phyloP scores from a whole-genome alignment of 106 monocot species.

The Allium cepa region DNA sequence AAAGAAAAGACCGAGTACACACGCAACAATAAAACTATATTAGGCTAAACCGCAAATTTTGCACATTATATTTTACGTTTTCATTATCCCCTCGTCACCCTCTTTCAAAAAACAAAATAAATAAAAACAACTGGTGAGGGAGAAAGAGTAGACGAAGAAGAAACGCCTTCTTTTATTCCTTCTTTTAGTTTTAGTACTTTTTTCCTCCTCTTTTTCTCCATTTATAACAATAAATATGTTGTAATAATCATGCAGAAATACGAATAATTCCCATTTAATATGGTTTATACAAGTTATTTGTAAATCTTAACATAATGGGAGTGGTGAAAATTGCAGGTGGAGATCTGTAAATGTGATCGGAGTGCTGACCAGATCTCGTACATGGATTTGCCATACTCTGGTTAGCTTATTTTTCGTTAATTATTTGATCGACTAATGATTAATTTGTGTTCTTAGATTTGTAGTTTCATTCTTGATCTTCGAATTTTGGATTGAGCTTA shows the following conservation, averaged over 20 bases:
- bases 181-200: not conserved
- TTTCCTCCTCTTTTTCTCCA: not conserved
- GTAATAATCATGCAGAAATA: not conserved
- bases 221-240: not conserved
- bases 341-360: slow-evolving; percentile 3
- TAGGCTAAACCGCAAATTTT: not conserved
- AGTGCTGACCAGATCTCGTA: slow-evolving; percentile 7
- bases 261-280: not conserved
- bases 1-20: too few relatives aligned
- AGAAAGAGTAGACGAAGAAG: not conserved
- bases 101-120: not conserved
- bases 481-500: not conserved
- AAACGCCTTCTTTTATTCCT: not conserved
- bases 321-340: not conserved
- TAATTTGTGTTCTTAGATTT: not conserved
- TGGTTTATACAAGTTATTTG: not conserved
- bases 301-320: not conserved
- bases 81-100: not conserved
- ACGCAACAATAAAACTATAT: too few relatives aligned
- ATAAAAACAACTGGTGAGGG: not conserved
- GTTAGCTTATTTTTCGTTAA: not conserved
- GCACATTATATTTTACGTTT: not conserved
- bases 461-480: slow-evolving; percentile 9
- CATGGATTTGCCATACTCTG: slow-evolving; percentile 14
- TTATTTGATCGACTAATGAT: not conserved